Base-by-base conservation (phyloP, 805 yeast species). In the Candida morakotiae region DNA sequence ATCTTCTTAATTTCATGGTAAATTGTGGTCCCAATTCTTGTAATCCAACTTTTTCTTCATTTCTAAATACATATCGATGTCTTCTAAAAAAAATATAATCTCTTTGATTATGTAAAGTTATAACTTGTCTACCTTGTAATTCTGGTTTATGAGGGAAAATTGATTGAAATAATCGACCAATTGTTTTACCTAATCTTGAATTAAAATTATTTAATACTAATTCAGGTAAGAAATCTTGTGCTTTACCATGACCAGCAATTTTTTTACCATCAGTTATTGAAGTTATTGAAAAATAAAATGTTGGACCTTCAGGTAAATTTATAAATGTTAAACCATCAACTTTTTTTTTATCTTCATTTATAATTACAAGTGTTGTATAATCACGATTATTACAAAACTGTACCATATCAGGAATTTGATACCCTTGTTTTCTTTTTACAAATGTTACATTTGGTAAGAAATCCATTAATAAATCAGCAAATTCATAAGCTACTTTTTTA, bases 21-120 rank as follows among this genome's bases (percentile, higher is more conserved):
- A 93, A 93, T 60, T 89, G 97, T 1, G 98, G 98, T 0, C 98
- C 98, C 30, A 93, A 67, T 56, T 93, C 98, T 55, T 93, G 98
- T 35, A 93, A 65, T 6, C 98, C 98, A 2, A 91, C 97, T 51
- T 79, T 81, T 59, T 87, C 95, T 48, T 88, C 96, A 56, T 87
- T 85, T 54, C 77, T 74, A 65, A 93, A 93, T 1, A 87, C 69
- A 52, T 93, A 93, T 52, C 98, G 76, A 56, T 93, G 98, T 64
- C 97, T 79, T 65, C 98, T 77, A 72, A 93, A 91, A 53, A 93
- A 93, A 29, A 93, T 85, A 58, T 74, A 93, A 60, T 93, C 98
- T 69, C 98, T 75, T 60, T 93, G 98, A 58, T 93, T 93, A 59
- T 93, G 98, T 55, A 93, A 64, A 0, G 98, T 93, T 20, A 93